A percentile compares a stretch with the other conserved stretches of the same genome.
Evolutionary conservation across 2,329 filamentous ascomycete genomes (phyloP).

Genomic region (Hymenoscyphus fructigenus): DNA sequence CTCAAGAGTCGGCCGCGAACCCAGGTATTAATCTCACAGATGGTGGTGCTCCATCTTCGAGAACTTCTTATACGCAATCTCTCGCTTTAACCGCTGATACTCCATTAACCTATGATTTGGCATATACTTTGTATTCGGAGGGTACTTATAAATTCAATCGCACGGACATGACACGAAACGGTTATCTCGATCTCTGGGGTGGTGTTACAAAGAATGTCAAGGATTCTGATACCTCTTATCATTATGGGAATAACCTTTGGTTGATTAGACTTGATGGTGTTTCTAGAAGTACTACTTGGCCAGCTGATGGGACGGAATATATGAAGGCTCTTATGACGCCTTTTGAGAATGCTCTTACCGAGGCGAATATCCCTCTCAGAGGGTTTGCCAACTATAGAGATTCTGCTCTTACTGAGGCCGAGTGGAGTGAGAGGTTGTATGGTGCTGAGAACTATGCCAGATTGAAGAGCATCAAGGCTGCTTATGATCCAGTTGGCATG

Average conservation of each 20-base stretch:
- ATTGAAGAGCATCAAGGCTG: conserved; percentile 18
- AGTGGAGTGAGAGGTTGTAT: conserved; percentile 22
- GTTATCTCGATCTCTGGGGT: conserved; percentile 21
- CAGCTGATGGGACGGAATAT: conserved; percentile 17
- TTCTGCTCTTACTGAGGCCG: conserved; percentile 10
- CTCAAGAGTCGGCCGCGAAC: conserved; percentile 9
- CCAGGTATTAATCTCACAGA: conserved; percentile 12
- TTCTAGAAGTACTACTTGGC: neutral
- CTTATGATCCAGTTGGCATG: conserved; percentile 16
- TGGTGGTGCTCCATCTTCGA: conserved; percentile 7
- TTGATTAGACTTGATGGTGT: conserved; percentile 18
- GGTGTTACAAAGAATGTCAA: conserved; percentile 12
- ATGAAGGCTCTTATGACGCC: conserved; percentile 16
- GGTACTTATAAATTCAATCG: conserved; percentile 17
- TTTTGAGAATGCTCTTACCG: conserved; percentile 15
- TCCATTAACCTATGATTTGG: conserved; percentile 17
- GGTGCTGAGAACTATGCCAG: conserved; percentile 16
- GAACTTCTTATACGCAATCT: conserved; percentile 18
- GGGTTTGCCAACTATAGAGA: conserved; percentile 23
- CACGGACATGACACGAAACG: conserved; percentile 14
- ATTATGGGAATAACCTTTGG: conserved; percentile 21
- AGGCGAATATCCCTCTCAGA: conserved; percentile 11
- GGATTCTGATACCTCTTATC: conserved; percentile 13
- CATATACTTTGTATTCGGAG: conserved; percentile 11
- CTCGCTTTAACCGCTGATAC: conserved; percentile 14